Evolutionary conservation across 2,329 filamentous ascomycete species (phyloP).

Genomic region (Pseudogymnoascus sp.): DNA sequence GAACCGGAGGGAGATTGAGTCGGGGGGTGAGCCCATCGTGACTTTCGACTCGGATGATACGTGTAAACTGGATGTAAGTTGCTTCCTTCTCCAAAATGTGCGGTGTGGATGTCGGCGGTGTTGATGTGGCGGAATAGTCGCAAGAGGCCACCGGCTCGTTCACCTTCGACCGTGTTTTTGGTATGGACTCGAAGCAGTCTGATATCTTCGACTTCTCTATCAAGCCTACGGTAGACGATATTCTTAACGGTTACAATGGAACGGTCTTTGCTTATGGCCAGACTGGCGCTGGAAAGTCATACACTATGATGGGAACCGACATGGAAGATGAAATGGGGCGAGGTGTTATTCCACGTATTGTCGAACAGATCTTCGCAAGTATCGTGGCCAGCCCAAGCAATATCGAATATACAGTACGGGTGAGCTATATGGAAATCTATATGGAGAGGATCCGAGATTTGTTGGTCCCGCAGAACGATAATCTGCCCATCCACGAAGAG

Average conservation of each 20-base stretch:
- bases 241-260: slow-evolving; percentile 97
- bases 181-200: slow-evolving; percentile 79
- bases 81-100: background rate
- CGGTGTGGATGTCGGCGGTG: background rate
- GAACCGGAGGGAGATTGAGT: slow-evolving; percentile 86
- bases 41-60: slow-evolving; percentile 82
- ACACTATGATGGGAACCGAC: slow-evolving; percentile 96
- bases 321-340: slow-evolving; percentile 83
- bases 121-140: slow-evolving; percentile 45
- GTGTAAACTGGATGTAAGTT: slow-evolving; percentile 69
- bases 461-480: slow-evolving; percentile 86
- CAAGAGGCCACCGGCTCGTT: slow-evolving; percentile 76
- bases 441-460: slow-evolving; percentile 98
- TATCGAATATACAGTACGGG: slow-evolving; percentile 97
- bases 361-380: slow-evolving; percentile 94
- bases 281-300: slow-evolving; percentile 97
- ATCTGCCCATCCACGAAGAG: slow-evolving; percentile 95
- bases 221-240: slow-evolving; percentile 90
- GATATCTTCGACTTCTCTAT: slow-evolving; percentile 99
- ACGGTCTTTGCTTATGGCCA: slow-evolving; percentile 98
- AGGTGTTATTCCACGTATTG: slow-evolving; percentile 93
- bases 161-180: slow-evolving; percentile 96
- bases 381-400: slow-evolving; percentile 86
- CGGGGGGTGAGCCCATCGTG: slow-evolving; percentile 87
- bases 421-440: slow-evolving; percentile 99